A percentile compares a stretch with the other conserved stretches of the same genome.
Evolutionary conservation across 768 basidiomycete species (phyloP).

Genomic region (Pleurotus citrinopileatus): DNA sequence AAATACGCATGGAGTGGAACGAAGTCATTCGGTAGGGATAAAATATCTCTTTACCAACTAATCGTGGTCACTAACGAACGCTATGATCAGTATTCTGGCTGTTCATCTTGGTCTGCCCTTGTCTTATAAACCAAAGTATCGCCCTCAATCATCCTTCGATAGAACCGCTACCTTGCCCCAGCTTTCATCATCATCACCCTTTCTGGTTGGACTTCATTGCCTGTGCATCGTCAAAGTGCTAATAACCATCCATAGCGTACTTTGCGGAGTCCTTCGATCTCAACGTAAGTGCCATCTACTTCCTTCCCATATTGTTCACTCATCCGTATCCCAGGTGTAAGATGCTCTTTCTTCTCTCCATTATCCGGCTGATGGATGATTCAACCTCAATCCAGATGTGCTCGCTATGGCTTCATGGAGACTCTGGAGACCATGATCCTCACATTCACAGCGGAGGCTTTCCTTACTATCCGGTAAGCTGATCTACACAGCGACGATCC

Average conservation of each 20-base stretch:
- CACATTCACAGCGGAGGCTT: conserved; percentile 10
- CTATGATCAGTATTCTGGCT: neutral
- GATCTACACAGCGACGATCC: neutral
- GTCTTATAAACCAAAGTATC: neutral
- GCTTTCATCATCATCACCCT: neutral
- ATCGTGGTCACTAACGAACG: neutral
- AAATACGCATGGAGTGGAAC: neutral
- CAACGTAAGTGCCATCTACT: no score
- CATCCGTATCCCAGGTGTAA: no score
- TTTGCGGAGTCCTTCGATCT: neutral
- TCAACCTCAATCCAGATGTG: conserved; percentile 1
- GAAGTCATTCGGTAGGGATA: neutral
- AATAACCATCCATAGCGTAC: neutral
- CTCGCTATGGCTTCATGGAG: conserved; percentile 12
- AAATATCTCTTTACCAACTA: neutral
- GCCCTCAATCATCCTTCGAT: neutral
- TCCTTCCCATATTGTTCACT: no score
- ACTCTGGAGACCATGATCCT: conserved; percentile 11
- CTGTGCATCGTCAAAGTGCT: neutral
- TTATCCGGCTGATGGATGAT: no score
- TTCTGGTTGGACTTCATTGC: neutral
- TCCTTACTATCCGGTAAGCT: conserved; percentile 9
- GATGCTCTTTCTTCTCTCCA: no score
- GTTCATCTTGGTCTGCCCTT: neutral
- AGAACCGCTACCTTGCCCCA: neutral